These are phyloP conservation scores for Kurtzmaniella quercitrusa DNA, from an alignment of 1,139 yeast species.

Conservation along the genomic window DNA sequence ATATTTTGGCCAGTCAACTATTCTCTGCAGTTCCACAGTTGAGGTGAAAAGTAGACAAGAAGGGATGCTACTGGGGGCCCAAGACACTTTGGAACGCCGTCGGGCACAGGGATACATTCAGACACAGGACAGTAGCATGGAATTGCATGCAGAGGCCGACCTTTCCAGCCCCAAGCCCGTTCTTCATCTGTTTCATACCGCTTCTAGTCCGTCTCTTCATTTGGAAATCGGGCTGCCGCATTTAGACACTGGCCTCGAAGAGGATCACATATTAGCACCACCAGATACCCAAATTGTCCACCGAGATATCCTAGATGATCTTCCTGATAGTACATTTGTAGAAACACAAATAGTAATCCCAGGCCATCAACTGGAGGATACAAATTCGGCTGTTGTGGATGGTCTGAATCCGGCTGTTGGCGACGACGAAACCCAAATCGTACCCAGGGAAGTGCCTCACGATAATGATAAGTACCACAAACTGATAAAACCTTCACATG, in stretches of 20 bases:
- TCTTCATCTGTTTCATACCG: slow-evolving; percentile 5
- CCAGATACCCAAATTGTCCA: neutral
- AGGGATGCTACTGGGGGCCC: slow-evolving; percentile 1
- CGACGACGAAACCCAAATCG: slow-evolving; percentile 1
- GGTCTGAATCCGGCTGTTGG: neutral
- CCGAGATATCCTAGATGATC: neutral
- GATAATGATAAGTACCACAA: neutral
- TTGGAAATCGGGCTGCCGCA: neutral
- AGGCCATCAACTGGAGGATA: neutral
- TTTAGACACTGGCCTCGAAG: slow-evolving; percentile 1
- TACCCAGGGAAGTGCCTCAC: neutral
- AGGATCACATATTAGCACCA: neutral
- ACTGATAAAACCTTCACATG: neutral
- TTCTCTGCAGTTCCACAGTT: neutral
- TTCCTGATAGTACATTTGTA: neutral
- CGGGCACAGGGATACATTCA: neutral
- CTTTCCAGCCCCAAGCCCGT: slow-evolving; percentile 1
- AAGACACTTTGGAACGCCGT: slow-evolving; percentile 7
- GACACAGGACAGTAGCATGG: slow-evolving; percentile 5
- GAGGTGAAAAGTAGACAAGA: neutral
- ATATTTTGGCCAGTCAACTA: too few species aligned
- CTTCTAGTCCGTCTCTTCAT: slow-evolving; percentile 5
- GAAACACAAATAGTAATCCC: neutral
- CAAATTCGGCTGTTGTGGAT: neutral
- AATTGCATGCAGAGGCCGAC: neutral